These are phyloP conservation scores for Trichoderma endophyticum DNA, from an alignment of 2,329 filamentous ascomycete species.

Conservation along the genomic window DNA sequence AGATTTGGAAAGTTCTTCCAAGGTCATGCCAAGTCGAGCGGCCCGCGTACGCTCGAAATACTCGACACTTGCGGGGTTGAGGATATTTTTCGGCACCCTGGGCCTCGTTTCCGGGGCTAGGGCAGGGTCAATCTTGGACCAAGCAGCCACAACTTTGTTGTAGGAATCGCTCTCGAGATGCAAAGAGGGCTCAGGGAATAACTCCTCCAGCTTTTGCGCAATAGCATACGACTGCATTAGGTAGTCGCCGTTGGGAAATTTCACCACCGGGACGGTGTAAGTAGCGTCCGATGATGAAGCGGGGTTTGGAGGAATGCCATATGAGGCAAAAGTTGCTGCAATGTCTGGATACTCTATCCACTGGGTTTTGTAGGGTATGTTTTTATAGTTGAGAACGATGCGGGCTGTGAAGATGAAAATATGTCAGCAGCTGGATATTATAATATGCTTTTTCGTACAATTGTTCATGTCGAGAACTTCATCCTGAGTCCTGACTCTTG, in stretches of 20 bases:
- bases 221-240: not conserved
- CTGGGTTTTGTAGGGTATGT: not conserved
- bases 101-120: not conserved
- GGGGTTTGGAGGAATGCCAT: not conserved
- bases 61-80: not conserved
- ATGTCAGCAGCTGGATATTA: not conserved
- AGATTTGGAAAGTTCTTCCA: not conserved
- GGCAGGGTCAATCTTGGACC: not conserved
- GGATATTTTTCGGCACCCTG: not conserved
- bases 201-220: not conserved
- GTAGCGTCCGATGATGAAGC: not conserved
- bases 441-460: not conserved
- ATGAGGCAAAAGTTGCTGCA: not conserved
- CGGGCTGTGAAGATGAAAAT: not conserved
- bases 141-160: not conserved
- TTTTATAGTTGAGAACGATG: not conserved
- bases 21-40: not conserved
- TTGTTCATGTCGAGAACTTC: not conserved
- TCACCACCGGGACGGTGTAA: not conserved
- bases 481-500: not conserved
- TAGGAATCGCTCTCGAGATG: not conserved
- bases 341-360: not conserved
- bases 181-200: not conserved
- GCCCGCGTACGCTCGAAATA: not conserved
- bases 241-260: not conserved